Evolutionary conservation across 2,329 filamentous ascomycete species (phyloP).

Genomic region (Neonectria faginata): DNA sequence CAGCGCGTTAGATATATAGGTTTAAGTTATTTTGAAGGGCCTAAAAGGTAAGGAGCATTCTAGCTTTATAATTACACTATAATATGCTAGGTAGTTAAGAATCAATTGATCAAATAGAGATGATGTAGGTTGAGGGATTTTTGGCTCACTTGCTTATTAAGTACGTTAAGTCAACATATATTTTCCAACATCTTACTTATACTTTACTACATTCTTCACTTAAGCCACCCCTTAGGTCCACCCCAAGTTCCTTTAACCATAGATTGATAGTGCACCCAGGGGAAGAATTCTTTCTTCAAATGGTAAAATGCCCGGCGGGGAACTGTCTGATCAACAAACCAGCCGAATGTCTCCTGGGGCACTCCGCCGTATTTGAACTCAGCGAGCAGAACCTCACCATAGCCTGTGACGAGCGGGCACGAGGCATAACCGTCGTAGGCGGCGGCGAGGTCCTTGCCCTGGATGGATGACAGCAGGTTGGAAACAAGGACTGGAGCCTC

Average conservation of each 20-base stretch:
- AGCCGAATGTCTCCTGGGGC: constrained; percentile 72
- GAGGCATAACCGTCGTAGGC: constrained; percentile 68
- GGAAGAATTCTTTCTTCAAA: constrained; percentile 75
- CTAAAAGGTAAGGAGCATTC: too few relatives aligned
- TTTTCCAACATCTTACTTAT: too few relatives aligned
- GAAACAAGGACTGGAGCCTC: constrained; percentile 63
- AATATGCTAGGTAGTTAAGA: too few relatives aligned
- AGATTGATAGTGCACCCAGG: constrained; percentile 71
- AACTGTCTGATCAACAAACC: constrained; percentile 66
- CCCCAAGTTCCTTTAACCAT: constrained; percentile 73
- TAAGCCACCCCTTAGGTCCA: constrained; percentile 65
- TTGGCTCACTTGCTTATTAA: too few relatives aligned
- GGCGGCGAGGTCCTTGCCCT: constrained; percentile 59
- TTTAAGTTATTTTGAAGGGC: too few relatives aligned
- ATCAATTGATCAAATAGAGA: too few relatives aligned
- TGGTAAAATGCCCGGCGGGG: constrained; percentile 70
- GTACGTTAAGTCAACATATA: too few relatives aligned
- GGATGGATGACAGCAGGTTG: constrained; percentile 58
- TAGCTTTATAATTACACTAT: too few relatives aligned
- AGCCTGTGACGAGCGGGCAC: constrained; percentile 66
- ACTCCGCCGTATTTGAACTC: constrained; percentile 74
- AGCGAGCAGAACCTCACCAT: constrained; percentile 72
- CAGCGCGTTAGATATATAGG: too few relatives aligned
- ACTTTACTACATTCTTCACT: background rate
- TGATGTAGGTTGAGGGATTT: too few relatives aligned